Percentiles rank a stretch among this genome's conserved stretches.
phyloP scores from a whole-genome alignment of 2,329 filamentous ascomycete genomes.

The Cladosporium sp. region DNA sequence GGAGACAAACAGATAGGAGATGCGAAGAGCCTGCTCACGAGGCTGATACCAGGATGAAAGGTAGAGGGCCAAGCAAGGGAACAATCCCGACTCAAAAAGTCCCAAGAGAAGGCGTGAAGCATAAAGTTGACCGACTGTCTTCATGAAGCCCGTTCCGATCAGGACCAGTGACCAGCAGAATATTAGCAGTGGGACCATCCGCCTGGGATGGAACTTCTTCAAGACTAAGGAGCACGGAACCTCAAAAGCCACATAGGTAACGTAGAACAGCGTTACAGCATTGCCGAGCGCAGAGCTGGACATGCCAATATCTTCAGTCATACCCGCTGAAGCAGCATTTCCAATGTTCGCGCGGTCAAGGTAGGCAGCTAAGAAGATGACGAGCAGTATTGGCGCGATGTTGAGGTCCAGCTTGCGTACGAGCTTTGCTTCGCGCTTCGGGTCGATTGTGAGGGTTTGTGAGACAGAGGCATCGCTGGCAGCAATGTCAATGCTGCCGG shows the following conservation, averaged over 20 bases:
- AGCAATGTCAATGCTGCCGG: background rate
- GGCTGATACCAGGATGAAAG: conserved; percentile 18
- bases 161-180: conserved; percentile 24
- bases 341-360: conserved; percentile 34
- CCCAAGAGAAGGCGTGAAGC: conserved; percentile 22
- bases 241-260: conserved; percentile 37
- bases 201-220: conserved; percentile 23
- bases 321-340: conserved; percentile 33
- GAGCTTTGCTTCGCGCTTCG: conserved; percentile 27
- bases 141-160: conserved; percentile 24
- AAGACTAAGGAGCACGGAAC: conserved; percentile 28
- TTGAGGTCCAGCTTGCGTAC: conserved; percentile 31
- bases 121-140: conserved; percentile 23
- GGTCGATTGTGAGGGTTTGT: background rate
- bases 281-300: background rate
- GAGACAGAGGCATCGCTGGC: background rate
- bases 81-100: conserved; percentile 24
- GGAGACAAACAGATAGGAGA: conserved; percentile 21
- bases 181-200: conserved; percentile 17
- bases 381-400: conserved; percentile 34
- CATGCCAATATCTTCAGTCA: conserved; percentile 18
- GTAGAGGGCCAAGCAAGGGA: conserved; percentile 29
- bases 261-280: conserved; percentile 16
- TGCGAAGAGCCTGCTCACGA: conserved; percentile 16
- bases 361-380: conserved; percentile 33